These are phyloP conservation scores for Pyricularia grisea DNA, from an alignment of 2,329 filamentous ascomycete genomes.

Conservation along the genomic window DNA sequence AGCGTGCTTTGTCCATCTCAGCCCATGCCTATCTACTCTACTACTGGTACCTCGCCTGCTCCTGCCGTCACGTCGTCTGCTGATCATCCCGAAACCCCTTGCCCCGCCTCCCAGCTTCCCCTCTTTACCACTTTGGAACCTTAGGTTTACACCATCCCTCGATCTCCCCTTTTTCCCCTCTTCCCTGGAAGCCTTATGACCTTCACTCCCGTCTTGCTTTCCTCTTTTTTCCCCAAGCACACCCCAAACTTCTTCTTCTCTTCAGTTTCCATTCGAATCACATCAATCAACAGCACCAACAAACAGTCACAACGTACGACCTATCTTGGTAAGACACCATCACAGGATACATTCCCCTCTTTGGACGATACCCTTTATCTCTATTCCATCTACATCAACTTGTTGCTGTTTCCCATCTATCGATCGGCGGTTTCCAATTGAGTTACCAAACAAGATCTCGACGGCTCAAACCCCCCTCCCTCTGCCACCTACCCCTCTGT, in stretches of 20 bases:
- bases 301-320: not conserved
- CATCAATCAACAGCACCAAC: not conserved
- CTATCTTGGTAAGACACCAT: constrained; percentile 1
- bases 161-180: not conserved
- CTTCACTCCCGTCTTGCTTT: not conserved
- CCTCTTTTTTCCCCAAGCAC: not conserved
- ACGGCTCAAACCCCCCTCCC: not conserved
- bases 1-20: not conserved
- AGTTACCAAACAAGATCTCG: not conserved
- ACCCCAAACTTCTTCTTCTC: not conserved
- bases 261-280: not conserved
- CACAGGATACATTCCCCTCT: not conserved
- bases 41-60: not conserved
- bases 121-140: not conserved
- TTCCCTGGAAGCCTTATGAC: not conserved
- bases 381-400: not conserved
- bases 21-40: not conserved
- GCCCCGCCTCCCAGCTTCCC: not conserved
- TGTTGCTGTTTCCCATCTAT: not conserved
- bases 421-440: not conserved
- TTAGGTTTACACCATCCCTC: not conserved
- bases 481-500: not conserved
- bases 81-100: not conserved
- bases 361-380: not conserved
- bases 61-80: not conserved